Percentiles rank a stretch among this genome's conserved stretches.
Evolutionary conservation across 176 grass and related monocot species (phyloP).

Genomic region (Thalia dealbata): DNA sequence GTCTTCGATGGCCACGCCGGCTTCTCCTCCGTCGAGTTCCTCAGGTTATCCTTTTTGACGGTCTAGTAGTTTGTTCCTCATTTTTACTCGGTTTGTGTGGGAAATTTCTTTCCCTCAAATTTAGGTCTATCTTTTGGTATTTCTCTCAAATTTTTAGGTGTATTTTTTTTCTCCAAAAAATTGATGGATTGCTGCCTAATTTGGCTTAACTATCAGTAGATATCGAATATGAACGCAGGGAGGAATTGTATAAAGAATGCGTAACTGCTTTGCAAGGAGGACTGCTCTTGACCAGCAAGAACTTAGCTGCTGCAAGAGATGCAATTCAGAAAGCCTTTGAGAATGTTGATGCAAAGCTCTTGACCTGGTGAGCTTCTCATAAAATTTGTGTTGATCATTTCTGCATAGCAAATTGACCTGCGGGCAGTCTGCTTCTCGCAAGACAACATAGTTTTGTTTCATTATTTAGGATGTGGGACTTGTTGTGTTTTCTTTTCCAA

Average conservation of each 20-base stretch:
- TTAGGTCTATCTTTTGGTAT: too few species aligned
- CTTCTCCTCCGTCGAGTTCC: slow-evolving; percentile 73
- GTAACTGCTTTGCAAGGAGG: slow-evolving; percentile 53
- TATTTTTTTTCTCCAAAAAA: too few species aligned
- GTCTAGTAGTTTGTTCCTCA: not conserved
- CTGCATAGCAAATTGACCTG: not conserved
- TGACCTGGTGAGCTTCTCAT: slow-evolving; percentile 44
- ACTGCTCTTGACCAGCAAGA: slow-evolving; percentile 60
- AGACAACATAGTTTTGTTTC: slow-evolving; percentile 1
- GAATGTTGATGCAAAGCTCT: slow-evolving; percentile 53
- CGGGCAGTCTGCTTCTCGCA: not conserved
- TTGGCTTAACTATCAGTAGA: not conserved
- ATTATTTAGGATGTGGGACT: not conserved
- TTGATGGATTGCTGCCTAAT: not conserved
- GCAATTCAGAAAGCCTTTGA: slow-evolving; percentile 64
- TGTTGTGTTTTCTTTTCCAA: slow-evolving; percentile 12
- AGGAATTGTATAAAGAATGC: slow-evolving; percentile 92
- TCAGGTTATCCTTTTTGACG: slow-evolving; percentile 31
- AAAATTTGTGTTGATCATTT: not conserved
- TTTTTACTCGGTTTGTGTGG: not conserved
- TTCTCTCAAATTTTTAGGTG: too few species aligned
- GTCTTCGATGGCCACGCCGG: slow-evolving; percentile 90
- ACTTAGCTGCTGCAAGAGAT: slow-evolving; percentile 48
- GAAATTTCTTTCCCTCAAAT: too few species aligned
- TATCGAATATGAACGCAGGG: slow-evolving; percentile 32